Evolutionary conservation across 495 filamentous ascomycete genomes (phyloP).

Genomic region (Penicillium canescens): DNA sequence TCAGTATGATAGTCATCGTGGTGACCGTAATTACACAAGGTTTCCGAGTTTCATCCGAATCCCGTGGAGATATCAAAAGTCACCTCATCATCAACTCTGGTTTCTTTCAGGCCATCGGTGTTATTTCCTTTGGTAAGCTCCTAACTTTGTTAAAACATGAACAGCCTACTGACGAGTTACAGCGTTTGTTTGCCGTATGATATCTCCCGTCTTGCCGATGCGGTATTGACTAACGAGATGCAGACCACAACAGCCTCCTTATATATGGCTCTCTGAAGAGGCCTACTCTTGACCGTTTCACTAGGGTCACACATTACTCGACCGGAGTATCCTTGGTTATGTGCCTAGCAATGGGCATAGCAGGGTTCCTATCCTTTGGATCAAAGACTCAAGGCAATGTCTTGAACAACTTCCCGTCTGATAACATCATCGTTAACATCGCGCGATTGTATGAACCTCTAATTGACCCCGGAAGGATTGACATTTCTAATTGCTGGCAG

Average conservation of each 20-base stretch:
- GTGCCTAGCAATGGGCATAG: conserved; percentile 83
- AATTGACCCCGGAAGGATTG: neutral
- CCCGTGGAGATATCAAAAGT: conserved; percentile 65
- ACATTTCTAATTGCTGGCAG: conserved; percentile 26
- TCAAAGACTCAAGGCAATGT: conserved; percentile 91
- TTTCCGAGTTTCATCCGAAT: conserved; percentile 65
- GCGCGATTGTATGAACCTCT: conserved; percentile 66
- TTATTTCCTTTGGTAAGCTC: conserved; percentile 88
- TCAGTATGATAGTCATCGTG: conserved; percentile 90
- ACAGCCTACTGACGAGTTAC: conserved; percentile 30
- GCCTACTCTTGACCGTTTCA: conserved; percentile 92
- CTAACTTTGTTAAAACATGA: neutral
- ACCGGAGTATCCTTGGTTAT: conserved; percentile 85
- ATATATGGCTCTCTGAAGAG: conserved; percentile 96
- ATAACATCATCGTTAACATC: conserved; percentile 90
- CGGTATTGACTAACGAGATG: conserved; percentile 10
- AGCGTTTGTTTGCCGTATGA: conserved; percentile 86
- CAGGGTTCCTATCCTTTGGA: conserved; percentile 90
- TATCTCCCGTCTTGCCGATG: neutral
- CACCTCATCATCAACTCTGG: conserved; percentile 75
- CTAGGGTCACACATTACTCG: conserved; percentile 87
- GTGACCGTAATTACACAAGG: conserved; percentile 87
- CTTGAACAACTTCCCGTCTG: conserved; percentile 91
- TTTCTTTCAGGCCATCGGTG: conserved; percentile 92
- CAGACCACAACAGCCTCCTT: conserved; percentile 92